phyloP scores from a whole-genome alignment of 768 basidiomycete genomes.

The Hysterangium stoloniferum region DNA sequence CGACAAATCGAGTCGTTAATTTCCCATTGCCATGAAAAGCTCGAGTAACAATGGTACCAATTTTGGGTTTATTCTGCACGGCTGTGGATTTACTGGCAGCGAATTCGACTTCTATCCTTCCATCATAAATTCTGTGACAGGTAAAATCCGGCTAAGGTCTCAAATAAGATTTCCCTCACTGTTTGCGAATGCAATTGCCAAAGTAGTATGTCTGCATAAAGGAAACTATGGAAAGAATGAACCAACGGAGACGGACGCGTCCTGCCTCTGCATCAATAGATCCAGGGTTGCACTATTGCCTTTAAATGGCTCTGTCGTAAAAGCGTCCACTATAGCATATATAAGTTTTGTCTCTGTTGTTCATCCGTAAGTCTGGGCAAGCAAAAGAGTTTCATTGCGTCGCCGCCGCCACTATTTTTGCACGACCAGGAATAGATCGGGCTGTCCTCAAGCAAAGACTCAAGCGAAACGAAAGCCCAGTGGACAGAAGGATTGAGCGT shows the following conservation, averaged over 20 bases:
- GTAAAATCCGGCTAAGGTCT: background rate
- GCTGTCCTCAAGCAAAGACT: too few species aligned
- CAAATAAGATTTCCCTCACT: background rate
- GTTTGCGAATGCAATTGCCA: constrained; percentile 19
- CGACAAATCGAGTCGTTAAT: constrained; percentile 14
- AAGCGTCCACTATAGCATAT: constrained; percentile 25
- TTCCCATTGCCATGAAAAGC: constrained; percentile 7
- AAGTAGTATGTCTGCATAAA: constrained; percentile 28
- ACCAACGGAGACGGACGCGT: constrained; percentile 22
- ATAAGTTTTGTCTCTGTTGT: background rate
- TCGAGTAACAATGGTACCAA: constrained; percentile 3
- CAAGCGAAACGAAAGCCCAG: too few species aligned
- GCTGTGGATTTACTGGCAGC: constrained; percentile 14
- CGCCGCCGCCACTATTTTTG: too few species aligned
- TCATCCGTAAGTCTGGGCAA: too few species aligned
- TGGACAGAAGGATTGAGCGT: too few species aligned
- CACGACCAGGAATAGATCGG: too few species aligned
- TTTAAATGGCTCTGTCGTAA: constrained; percentile 20
- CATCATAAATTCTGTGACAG: background rate
- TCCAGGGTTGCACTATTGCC: constrained; percentile 29
- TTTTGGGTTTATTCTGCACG: constrained; percentile 6
- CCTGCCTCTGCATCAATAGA: constrained; percentile 2
- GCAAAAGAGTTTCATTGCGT: too few species aligned
- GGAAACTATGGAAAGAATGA: constrained; percentile 19
- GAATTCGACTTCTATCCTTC: constrained; percentile 20